Percentiles rank a stretch among this genome's conserved stretches.
Conservation (phyloP, 805 yeast species). For the Saturnispora zaruensis region DNA sequence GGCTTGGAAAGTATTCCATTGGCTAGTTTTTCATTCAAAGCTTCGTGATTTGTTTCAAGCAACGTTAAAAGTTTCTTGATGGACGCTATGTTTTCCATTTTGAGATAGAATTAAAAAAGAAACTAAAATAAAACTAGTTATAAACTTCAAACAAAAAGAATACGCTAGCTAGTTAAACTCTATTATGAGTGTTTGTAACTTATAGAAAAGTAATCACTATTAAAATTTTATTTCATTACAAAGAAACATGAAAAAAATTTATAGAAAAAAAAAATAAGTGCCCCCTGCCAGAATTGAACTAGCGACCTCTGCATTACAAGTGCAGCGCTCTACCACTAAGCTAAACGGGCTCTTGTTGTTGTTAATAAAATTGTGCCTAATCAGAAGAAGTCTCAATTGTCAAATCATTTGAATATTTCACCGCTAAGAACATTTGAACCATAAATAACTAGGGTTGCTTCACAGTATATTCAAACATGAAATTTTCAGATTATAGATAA, state of each 20-base stretch:
- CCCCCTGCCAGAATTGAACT: slow-evolving; percentile 87
- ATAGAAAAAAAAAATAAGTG: slow-evolving; percentile 29
- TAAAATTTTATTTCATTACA: neutral
- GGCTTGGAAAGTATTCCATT: slow-evolving; percentile 8
- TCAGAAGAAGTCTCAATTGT: too few species aligned
- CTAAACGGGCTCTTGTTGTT: slow-evolving; percentile 64
- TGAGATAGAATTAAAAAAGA: too few species aligned
- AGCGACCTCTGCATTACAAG: slow-evolving; percentile 98
- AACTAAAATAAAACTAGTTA: too few species aligned
- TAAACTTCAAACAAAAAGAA: neutral
- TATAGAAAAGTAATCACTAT: neutral
- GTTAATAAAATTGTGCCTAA: neutral
- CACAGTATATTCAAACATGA: too few species aligned
- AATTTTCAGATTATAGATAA: too few species aligned
- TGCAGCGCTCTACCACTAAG: slow-evolving; percentile 99
- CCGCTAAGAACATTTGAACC: too few species aligned
- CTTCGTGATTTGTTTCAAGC: neutral
- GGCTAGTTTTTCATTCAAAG: neutral
- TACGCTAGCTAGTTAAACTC: neutral
- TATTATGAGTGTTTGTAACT: neutral
- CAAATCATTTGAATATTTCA: too few species aligned
- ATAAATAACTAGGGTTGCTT: too few species aligned
- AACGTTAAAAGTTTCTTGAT: slow-evolving; percentile 8
- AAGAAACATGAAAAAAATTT: slow-evolving; percentile 4
- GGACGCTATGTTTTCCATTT: slow-evolving; percentile 11